Base-by-base conservation (phyloP, 176 grass and related monocot genomes). In the Cenchrus purpureus region DNA sequence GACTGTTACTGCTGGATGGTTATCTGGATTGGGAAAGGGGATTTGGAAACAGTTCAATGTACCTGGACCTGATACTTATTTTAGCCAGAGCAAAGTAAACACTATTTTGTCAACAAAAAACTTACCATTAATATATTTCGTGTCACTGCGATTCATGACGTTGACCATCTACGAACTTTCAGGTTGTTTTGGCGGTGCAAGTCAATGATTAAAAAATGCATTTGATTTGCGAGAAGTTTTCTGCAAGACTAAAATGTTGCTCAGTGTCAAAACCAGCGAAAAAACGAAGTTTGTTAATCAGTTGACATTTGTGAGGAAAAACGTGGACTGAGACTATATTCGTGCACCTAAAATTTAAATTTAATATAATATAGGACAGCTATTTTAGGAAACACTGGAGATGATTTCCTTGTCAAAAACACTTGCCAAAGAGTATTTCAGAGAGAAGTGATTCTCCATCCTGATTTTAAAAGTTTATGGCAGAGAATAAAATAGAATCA, bases 11-110 rank as follows among this genome's bases (percentile, higher is more conserved):
- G 4, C 19, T 76, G n/a, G 28, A 52, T 37, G 54, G 19, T 73
- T 79, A 66, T 88, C 37, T 63, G 34, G 46, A 71, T 48, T n/a
- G 12, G 46, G 46, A 78, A 78, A 72, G n/a, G 12, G 4, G 49
- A 8, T 49, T 0, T 2, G n/a, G 12, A n/a, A 32, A 71, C 8
- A 45, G 55, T 78, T 70, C 44, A 51, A 25, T 71, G 54, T 71
- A 43, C 65, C 31, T 45, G 65, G 6, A 63, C 14, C 42, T 78
- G 80, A 4, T 40, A 72, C 57, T 8, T 72, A 55, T 2, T 88
- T 37, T 64, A 42, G 11, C 6, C 15, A 55, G 49, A 17, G n/a
- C 11, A 40, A n/a, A 25, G 32, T 42, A 54, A 55, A 40, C 34
- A 3, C 32, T 44, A 16, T 40, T 34, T 15, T 77, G 29, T 25